Evolutionary conservation across 805 yeast genomes (phyloP).

Genomic region (Metschnikowia orientalis): DNA sequence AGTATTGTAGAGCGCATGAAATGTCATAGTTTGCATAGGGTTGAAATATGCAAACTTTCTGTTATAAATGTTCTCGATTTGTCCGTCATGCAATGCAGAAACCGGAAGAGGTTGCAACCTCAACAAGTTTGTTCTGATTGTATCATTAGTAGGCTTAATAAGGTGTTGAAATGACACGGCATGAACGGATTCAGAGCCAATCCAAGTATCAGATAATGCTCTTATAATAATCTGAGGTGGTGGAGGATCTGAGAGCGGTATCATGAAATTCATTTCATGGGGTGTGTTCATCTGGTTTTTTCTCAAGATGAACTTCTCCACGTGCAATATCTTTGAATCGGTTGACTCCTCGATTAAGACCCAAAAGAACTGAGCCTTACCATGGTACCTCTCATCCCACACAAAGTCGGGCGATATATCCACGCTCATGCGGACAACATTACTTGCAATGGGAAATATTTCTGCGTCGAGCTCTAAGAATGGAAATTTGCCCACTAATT

Average conservation of each 20-base stretch:
- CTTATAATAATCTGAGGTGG: conserved; percentile 84
- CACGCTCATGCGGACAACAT: conserved; percentile 79
- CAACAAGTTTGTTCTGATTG: conserved; percentile 75
- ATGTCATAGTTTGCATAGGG: conserved; percentile 98
- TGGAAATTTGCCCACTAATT: conserved; percentile 70
- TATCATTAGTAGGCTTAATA: conserved; percentile 83
- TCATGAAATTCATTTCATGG: conserved; percentile 86
- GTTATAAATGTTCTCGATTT: conserved; percentile 65
- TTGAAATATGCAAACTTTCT: conserved; percentile 78
- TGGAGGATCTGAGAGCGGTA: conserved; percentile 83
- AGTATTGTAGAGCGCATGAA: conserved; percentile 80
- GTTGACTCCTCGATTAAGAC: conserved; percentile 85
- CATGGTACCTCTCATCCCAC: conserved; percentile 84
- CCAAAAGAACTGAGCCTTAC: conserved; percentile 86
- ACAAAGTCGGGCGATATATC: conserved; percentile 67
- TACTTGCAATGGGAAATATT: conserved; percentile 81
- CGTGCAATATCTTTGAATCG: conserved; percentile 67
- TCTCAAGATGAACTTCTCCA: conserved; percentile 71
- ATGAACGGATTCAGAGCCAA: conserved; percentile 74
- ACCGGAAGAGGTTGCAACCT: conserved; percentile 83
- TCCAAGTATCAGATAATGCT: conserved; percentile 81
- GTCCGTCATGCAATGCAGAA: conserved; percentile 66
- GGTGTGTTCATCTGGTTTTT: conserved; percentile 47
- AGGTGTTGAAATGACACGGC: conserved; percentile 86
- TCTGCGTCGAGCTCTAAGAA: conserved; percentile 69